Conservation (phyloP, 2,329 filamentous ascomycete genomes). For the Myrmaecium sp. region DNA sequence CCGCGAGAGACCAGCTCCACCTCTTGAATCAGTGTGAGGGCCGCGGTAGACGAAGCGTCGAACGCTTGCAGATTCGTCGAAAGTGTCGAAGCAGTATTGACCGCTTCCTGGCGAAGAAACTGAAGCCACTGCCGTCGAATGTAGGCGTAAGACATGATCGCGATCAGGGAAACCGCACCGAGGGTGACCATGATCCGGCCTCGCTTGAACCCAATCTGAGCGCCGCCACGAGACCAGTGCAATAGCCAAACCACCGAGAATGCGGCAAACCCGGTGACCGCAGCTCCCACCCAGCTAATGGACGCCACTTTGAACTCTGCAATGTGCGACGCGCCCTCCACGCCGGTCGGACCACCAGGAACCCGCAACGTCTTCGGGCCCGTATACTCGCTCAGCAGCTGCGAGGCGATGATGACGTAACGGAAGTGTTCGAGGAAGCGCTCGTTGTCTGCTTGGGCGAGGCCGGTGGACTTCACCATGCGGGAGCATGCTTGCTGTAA, state of each 20-base stretch:
- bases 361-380: constrained; percentile 24
- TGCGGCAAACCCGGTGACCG: constrained; percentile 44
- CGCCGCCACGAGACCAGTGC: constrained; percentile 47
- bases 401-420: constrained; percentile 83
- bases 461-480: constrained; percentile 51
- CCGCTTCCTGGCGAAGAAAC: constrained; percentile 56
- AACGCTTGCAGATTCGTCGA: constrained; percentile 64
- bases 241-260: constrained; percentile 50
- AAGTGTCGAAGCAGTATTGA: constrained; percentile 51
- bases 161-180: constrained; percentile 34
- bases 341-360: constrained; percentile 13
- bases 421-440: constrained; percentile 85
- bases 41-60: constrained; percentile 59
- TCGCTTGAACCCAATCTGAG: constrained; percentile 36
- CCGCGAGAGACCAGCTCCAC: constrained; percentile 89
- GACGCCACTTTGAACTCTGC: constrained; percentile 23
- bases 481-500: constrained; percentile 26
- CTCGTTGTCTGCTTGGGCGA: constrained; percentile 63
- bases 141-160: constrained; percentile 50
- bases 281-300: constrained; percentile 47
- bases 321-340: constrained; percentile 10
- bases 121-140: constrained; percentile 67
- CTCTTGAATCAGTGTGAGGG: constrained; percentile 73
- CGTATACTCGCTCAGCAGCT: constrained; percentile 57
- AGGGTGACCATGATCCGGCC: constrained; percentile 31